phyloP scores from a whole-genome alignment of 2,329 filamentous ascomycete genomes.

The Colletotrichum truncatum region DNA sequence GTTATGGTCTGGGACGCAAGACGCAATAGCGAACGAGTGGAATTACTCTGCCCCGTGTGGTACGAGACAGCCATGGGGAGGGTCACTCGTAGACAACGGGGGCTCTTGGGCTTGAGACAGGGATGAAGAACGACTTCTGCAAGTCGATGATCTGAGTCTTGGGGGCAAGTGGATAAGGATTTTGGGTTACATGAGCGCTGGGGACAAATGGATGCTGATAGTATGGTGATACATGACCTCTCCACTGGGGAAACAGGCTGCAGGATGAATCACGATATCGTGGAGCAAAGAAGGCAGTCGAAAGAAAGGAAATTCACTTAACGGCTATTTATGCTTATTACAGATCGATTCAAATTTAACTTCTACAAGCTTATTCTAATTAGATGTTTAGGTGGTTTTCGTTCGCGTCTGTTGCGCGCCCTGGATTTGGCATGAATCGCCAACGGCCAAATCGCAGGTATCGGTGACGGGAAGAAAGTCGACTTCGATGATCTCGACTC shows the following conservation, averaged over 20 bases:
- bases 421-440: too few relatives aligned
- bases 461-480: too few relatives aligned
- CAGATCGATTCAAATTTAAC: too few relatives aligned
- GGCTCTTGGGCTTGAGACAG: neutral
- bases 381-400: too few relatives aligned
- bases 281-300: too few relatives aligned
- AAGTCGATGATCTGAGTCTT: slow-evolving; percentile 1
- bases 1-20: neutral
- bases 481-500: too few relatives aligned
- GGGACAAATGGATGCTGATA: neutral
- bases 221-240: too few relatives aligned
- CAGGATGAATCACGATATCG: neutral
- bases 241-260: neutral
- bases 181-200: neutral
- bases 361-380: too few relatives aligned
- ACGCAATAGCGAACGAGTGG: neutral
- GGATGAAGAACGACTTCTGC: slow-evolving; percentile 3
- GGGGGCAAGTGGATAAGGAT: neutral
- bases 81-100: neutral
- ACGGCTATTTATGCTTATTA: too few relatives aligned
- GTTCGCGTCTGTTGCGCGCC: too few relatives aligned
- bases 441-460: too few relatives aligned
- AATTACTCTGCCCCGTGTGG: neutral
- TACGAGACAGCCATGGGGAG: neutral
- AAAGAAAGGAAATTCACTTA: too few relatives aligned